Conservation (phyloP, 805 yeast species). For the Metschnikowia continentalis region DNA sequence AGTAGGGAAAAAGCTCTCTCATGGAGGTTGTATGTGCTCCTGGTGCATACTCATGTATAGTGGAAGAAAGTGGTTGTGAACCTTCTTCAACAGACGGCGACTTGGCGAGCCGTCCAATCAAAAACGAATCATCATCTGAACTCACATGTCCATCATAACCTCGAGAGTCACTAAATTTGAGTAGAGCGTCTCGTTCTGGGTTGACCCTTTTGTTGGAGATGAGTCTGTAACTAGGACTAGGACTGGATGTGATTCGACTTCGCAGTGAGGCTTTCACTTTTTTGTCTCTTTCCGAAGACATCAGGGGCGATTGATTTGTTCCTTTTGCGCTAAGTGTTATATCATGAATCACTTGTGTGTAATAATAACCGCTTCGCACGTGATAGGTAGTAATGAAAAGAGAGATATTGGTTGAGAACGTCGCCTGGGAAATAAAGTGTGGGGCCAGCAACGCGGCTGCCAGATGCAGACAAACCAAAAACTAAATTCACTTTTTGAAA, state of each 20-base stretch:
- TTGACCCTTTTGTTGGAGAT: constrained; percentile 21
- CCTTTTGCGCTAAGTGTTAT: neutral
- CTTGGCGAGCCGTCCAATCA: neutral
- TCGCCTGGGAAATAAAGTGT: neutral
- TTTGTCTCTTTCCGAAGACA: constrained; percentile 1
- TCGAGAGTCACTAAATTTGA: neutral
- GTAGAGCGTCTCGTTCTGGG: constrained; percentile 12
- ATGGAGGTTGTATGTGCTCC: constrained; percentile 8
- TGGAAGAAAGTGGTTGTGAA: neutral
- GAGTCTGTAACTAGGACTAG: constrained; percentile 14
- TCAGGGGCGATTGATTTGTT: neutral
- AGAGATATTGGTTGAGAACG: constrained; percentile 1
- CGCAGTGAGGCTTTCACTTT: neutral
- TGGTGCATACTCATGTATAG: constrained; percentile 10
- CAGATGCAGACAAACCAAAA: neutral
- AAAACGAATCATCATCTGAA: constrained; percentile 11
- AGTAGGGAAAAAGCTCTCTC: constrained; percentile 46
- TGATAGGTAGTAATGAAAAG: neutral
- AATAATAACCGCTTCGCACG: neutral
- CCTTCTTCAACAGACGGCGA: neutral
- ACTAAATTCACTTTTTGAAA: neutral
- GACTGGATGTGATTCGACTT: constrained; percentile 1
- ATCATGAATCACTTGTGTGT: neutral
- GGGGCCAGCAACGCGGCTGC: neutral
- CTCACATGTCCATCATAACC: constrained; percentile 2